Evolutionary conservation across 2,329 filamentous ascomycete species (phyloP).

Genomic region (Westerdykella sp.): DNA sequence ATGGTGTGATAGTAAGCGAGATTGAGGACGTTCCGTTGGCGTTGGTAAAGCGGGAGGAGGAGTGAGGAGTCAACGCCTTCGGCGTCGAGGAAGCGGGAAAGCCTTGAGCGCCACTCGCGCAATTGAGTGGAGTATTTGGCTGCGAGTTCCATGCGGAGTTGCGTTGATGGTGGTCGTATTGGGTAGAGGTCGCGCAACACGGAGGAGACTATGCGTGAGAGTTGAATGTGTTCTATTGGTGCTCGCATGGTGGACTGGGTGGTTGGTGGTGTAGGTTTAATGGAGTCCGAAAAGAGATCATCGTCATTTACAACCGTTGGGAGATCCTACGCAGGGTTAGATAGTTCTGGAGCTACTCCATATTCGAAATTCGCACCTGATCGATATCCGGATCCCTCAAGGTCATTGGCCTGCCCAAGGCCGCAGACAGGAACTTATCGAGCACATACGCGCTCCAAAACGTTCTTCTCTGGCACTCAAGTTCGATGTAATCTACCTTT

Average conservation of each 20-base stretch:
- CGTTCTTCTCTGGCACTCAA: conserved; percentile 51
- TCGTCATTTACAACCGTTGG: conserved; percentile 32
- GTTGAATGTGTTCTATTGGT: conserved; percentile 41
- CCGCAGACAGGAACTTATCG: conserved; percentile 59
- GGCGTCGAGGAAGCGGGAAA: conserved; percentile 42
- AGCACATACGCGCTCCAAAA: conserved; percentile 60
- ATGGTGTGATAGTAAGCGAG: conserved; percentile 52
- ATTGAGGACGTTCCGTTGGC: conserved; percentile 50
- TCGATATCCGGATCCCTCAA: conserved; percentile 61
- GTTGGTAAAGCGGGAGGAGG: conserved; percentile 46
- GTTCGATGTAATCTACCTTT: conserved; percentile 41
- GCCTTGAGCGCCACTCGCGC: conserved; percentile 41
- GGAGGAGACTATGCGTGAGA: conserved; percentile 41
- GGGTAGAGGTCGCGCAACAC: conserved; percentile 44
- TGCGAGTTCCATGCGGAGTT: conserved; percentile 34
- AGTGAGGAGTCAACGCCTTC: conserved; percentile 41
- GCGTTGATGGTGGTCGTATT: conserved; percentile 30
- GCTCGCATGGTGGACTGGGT: conserved; percentile 41
- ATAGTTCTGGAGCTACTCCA: conserved; percentile 1
- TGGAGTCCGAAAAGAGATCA: conserved; percentile 23
- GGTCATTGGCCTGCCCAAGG: conserved; percentile 54
- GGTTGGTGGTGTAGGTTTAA: conserved; percentile 20
- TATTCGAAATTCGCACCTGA: conserved; percentile 40
- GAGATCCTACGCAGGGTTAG: conserved; percentile 26
- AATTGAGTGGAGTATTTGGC: conserved; percentile 41